Percentiles rank a stretch among this genome's conserved stretches.
phyloP scores from a whole-genome alignment of 495 filamentous ascomycete species.

The Wilcoxina mikolae region DNA sequence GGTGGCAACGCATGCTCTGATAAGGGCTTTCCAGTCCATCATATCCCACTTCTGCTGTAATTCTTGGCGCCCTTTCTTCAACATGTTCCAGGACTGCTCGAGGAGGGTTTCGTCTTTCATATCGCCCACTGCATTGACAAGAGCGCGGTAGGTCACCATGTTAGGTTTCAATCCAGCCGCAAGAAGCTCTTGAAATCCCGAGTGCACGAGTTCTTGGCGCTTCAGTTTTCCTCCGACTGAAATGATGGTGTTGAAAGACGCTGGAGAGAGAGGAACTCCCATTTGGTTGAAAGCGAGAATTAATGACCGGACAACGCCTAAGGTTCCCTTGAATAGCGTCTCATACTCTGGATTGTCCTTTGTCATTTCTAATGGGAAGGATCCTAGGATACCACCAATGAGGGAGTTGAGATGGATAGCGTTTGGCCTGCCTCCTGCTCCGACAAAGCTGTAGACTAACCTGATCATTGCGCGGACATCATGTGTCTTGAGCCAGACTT shows the following conservation, averaged over 20 bases:
- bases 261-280: conserved; percentile 15
- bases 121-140: conserved; percentile 29
- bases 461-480: conserved; percentile 28
- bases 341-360: conserved; percentile 4
- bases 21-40: conserved; percentile 16
- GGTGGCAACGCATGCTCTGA: conserved; percentile 9
- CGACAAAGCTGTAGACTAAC: conserved; percentile 29
- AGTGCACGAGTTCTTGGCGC: conserved; percentile 25
- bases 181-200: conserved; percentile 24
- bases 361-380: conserved; percentile 9
- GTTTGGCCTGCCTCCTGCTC: conserved; percentile 28
- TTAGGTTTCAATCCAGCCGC: conserved; percentile 22
- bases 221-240: conserved; percentile 26
- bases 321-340: conserved; percentile 5
- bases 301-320: conserved; percentile 17
- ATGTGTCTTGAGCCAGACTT: conserved; percentile 13
- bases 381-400: conserved; percentile 18
- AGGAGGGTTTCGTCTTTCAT: conserved; percentile 25
- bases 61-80: conserved; percentile 8
- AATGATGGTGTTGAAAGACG: conserved; percentile 33
- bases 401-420: conserved; percentile 26
- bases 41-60: conserved; percentile 11
- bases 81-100: conserved; percentile 16
- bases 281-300: conserved; percentile 19
- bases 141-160: conserved; percentile 28